Conservation (phyloP, 768 basidiomycete genomes). For the Psilocybe tampanensis region DNA sequence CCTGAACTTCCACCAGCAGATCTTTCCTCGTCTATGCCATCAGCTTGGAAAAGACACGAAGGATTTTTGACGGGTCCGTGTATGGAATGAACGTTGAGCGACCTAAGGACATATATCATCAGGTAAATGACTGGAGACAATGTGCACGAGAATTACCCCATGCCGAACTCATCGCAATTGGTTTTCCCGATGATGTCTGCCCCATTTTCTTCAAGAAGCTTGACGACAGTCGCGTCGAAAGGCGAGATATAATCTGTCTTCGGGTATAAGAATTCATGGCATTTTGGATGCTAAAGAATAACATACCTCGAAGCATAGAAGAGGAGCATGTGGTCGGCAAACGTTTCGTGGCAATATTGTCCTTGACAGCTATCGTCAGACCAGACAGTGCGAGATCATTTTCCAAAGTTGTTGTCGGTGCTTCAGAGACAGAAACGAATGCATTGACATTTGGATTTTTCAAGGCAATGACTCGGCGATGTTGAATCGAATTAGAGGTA, state of each 20-base stretch:
- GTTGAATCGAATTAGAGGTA: conserved; percentile 18
- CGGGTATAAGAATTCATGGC: background rate
- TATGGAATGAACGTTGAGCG: conserved; percentile 71
- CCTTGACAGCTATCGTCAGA: conserved; percentile 76
- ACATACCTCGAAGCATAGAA: conserved; percentile 63
- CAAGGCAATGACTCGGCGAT: conserved; percentile 32
- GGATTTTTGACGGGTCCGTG: conserved; percentile 87
- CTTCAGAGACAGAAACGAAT: conserved; percentile 41
- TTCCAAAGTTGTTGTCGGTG: background rate
- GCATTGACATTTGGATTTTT: conserved; percentile 56
- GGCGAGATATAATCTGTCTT: conserved; percentile 70
- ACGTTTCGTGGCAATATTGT: conserved; percentile 75
- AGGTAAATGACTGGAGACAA: background rate
- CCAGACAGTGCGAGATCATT: conserved; percentile 35
- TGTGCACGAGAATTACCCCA: conserved; percentile 67
- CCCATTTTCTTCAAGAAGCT: conserved; percentile 58
- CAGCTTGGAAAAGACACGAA: conserved; percentile 29
- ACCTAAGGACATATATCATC: conserved; percentile 42
- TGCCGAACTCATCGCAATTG: conserved; percentile 97
- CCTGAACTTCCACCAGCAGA: conserved; percentile 94
- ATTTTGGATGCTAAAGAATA: background rate
- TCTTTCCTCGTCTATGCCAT: conserved; percentile 30
- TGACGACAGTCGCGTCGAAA: conserved; percentile 86
- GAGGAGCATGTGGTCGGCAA: conserved; percentile 80
- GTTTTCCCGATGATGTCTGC: conserved; percentile 85